A percentile compares a stretch with the other conserved stretches of the same genome.
These are phyloP conservation scores for Musa beccarii DNA, from an alignment of 176 grass and related monocot genomes.

Conservation along the genomic window DNA sequence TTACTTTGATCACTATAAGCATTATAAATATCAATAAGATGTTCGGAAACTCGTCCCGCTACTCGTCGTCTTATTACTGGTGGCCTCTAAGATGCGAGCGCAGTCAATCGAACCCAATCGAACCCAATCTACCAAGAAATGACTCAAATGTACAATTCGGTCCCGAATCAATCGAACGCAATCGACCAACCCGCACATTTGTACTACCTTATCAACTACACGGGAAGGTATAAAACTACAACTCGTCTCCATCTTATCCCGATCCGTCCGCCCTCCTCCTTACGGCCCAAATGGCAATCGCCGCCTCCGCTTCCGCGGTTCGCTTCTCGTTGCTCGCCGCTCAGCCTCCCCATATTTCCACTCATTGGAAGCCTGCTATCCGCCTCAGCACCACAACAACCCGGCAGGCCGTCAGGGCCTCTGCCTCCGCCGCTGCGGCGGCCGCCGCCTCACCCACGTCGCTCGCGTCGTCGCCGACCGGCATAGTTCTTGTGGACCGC, in stretches of 20 bases:
- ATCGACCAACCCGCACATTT: no score
- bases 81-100: no score
- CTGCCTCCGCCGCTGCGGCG: not conserved
- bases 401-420: conserved; percentile 1
- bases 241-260: not conserved
- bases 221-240: not conserved
- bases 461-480: not conserved
- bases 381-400: conserved; percentile 28
- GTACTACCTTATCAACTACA: not conserved
- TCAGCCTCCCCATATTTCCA: not conserved
- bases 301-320: not conserved
- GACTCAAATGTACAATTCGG: no score
- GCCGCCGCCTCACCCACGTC: no score
- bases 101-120: no score
- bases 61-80: no score
- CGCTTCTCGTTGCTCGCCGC: not conserved
- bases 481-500: conserved; percentile 67
- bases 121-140: no score
- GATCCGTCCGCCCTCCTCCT: not conserved
- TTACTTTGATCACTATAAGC: no score
- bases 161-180: no score
- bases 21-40: no score
- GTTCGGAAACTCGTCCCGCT: no score
- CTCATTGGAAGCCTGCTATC: conserved; percentile 7
- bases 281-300: not conserved